Evolutionary conservation across 257 asterid genomes (phyloP).

Genomic region (Solanum pinnatisectum): DNA sequence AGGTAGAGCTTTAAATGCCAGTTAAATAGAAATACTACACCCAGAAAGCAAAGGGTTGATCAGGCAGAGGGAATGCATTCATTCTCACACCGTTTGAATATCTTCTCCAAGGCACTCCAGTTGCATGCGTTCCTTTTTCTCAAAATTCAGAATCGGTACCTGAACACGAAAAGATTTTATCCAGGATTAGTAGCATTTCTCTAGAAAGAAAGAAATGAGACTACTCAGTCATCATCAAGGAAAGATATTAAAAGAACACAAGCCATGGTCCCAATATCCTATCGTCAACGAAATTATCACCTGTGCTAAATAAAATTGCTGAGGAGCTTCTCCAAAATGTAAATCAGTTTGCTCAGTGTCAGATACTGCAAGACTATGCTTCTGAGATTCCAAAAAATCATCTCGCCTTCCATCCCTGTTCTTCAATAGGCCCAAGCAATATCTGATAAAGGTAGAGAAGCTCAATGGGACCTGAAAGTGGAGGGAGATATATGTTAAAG

Average conservation of each 20-base stretch:
- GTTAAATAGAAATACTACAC: background rate
- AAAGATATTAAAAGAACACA: background rate
- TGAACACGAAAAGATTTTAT: conserved; percentile 7
- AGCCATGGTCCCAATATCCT: background rate
- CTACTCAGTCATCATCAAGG: background rate
- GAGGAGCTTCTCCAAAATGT: conserved; percentile 27
- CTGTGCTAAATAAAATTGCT: conserved; percentile 91
- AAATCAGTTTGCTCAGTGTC: conserved; percentile 24
- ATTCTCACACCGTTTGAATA: conserved; percentile 44
- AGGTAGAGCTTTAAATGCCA: background rate
- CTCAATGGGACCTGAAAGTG: conserved; percentile 58
- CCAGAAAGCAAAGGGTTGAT: background rate
- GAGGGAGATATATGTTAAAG: background rate
- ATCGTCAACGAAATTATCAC: conserved; percentile 22
- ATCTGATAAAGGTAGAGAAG: conserved; percentile 66
- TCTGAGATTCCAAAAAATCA: conserved; percentile 20
- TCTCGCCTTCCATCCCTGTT: conserved; percentile 16
- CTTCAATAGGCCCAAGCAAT: conserved; percentile 54
- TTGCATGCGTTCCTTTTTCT: conserved; percentile 66
- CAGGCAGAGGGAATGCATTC: conserved; percentile 4
- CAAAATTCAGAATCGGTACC: conserved; percentile 66
- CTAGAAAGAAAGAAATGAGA: background rate
- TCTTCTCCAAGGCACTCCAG: conserved; percentile 69
- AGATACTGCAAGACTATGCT: conserved; percentile 15
- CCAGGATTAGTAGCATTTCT: background rate